Conservation (phyloP, 768 basidiomycete genomes). For the Suillus plorans region DNA sequence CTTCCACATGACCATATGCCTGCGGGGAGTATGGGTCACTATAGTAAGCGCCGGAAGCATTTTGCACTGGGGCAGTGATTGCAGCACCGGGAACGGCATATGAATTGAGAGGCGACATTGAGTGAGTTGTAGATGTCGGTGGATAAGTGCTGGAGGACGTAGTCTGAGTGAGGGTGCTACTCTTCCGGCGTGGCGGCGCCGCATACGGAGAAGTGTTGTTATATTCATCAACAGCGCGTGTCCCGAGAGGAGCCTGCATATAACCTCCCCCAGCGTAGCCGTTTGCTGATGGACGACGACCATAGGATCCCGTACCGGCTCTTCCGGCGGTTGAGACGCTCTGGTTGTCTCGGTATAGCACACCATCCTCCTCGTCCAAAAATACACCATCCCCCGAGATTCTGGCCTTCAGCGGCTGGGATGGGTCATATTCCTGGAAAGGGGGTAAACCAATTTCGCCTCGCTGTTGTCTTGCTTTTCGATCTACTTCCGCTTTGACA, state of each 20-base stretch:
- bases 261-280: slow-evolving; percentile 58
- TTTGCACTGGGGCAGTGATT: slow-evolving; percentile 17
- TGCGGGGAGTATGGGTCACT: slow-evolving; percentile 29
- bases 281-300: slow-evolving; percentile 31
- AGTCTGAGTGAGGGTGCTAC: slow-evolving; percentile 37
- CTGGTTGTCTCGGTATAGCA: slow-evolving; percentile 33
- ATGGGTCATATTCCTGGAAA: slow-evolving; percentile 63
- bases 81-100: slow-evolving; percentile 30
- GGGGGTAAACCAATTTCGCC: slow-evolving; percentile 71
- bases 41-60: slow-evolving; percentile 21
- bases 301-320: slow-evolving; percentile 28
- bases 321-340: slow-evolving; percentile 22
- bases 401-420: slow-evolving; percentile 63
- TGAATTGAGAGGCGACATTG: slow-evolving; percentile 12
- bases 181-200: slow-evolving; percentile 41
- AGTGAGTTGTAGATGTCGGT: slow-evolving; percentile 27
- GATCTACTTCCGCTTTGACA: slow-evolving; percentile 82
- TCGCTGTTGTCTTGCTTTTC: slow-evolving; percentile 64
- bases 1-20: slow-evolving; percentile 53
- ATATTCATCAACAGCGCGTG: slow-evolving; percentile 75
- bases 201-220: slow-evolving; percentile 52
- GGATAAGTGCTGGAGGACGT: slow-evolving; percentile 40
- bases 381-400: slow-evolving; percentile 58
- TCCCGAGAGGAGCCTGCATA: slow-evolving; percentile 59
- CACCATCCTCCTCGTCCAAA: slow-evolving; percentile 47